Evolutionary conservation across 495 filamentous ascomycete species (phyloP).

Genomic region (Hypoxylon subgilvum): DNA sequence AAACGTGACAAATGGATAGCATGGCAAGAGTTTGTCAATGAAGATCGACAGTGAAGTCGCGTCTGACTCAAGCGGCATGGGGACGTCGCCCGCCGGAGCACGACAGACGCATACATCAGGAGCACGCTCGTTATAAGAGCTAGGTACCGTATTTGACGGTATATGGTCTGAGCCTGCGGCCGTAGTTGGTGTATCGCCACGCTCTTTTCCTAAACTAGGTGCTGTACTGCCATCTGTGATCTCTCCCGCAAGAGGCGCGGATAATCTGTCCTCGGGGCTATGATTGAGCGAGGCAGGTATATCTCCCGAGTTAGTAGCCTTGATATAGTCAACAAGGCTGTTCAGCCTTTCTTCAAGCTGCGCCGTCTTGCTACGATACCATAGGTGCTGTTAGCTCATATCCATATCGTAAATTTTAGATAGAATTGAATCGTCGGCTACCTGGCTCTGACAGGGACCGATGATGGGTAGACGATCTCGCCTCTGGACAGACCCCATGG

Average conservation of each 20-base stretch:
- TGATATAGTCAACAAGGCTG: conserved; percentile 42
- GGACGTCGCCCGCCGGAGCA: conserved; percentile 21
- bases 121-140: conserved; percentile 37
- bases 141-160: conserved; percentile 14
- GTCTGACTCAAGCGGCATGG: conserved; percentile 36
- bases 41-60: conserved; percentile 47
- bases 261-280: neutral
- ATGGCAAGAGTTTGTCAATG: conserved; percentile 41
- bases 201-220: neutral
- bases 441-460: neutral
- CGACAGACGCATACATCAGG: conserved; percentile 39
- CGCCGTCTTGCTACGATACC: conserved; percentile 40
- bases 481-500: no score
- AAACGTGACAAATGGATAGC: conserved; percentile 49
- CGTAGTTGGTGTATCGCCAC: neutral
- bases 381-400: conserved; percentile 2
- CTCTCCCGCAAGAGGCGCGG: neutral
- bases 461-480: no score
- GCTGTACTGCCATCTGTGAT: neutral
- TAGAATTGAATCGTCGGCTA: neutral
- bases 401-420: neutral
- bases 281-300: conserved; percentile 11
- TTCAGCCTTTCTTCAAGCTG: conserved; percentile 46
- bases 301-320: conserved; percentile 35
- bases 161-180: conserved; percentile 1